phyloP scores from a whole-genome alignment of 2,329 filamentous ascomycete genomes.

The Penicillium crustosum region DNA sequence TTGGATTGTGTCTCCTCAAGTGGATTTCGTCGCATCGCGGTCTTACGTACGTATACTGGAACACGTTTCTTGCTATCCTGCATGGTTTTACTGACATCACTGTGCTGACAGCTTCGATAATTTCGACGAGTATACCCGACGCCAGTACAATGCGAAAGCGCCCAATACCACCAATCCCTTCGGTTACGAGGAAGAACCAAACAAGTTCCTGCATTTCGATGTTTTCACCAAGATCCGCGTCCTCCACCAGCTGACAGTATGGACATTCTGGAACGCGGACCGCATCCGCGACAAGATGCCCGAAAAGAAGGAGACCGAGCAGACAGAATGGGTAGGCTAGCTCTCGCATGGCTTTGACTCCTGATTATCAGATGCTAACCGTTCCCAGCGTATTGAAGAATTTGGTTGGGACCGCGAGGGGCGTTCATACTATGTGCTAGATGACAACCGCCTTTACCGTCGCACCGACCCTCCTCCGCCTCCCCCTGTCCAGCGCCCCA shows the following conservation, averaged over 20 bases:
- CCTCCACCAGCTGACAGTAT: slow-evolving; percentile 83
- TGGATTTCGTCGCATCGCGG: slow-evolving; percentile 91
- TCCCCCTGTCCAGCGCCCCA: slow-evolving; percentile 52
- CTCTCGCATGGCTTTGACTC: not conserved
- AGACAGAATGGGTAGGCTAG: slow-evolving; percentile 73
- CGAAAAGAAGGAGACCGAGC: slow-evolving; percentile 76
- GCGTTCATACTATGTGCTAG: slow-evolving; percentile 82
- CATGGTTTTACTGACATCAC: slow-evolving; percentile 6
- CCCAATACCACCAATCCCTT: slow-evolving; percentile 76
- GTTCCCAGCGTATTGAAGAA: slow-evolving; percentile 45
- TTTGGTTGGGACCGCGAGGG: slow-evolving; percentile 84
- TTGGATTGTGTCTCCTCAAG: slow-evolving; percentile 85
- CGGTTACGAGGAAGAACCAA: slow-evolving; percentile 70
- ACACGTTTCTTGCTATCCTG: not conserved
- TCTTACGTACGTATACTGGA: slow-evolving; percentile 66
- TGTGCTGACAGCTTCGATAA: slow-evolving; percentile 65
- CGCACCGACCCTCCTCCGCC: slow-evolving; percentile 71
- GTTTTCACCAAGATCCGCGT: slow-evolving; percentile 75
- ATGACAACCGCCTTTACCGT: slow-evolving; percentile 91
- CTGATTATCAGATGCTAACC: slow-evolving; percentile 12
- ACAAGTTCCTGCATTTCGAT: slow-evolving; percentile 77
- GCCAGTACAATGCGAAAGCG: slow-evolving; percentile 82
- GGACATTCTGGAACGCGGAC: slow-evolving; percentile 85
- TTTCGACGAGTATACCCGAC: slow-evolving; percentile 89
- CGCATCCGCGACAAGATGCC: slow-evolving; percentile 82